Conservation (phyloP, 768 basidiomycete species). For the Amanita exitialis region DNA sequence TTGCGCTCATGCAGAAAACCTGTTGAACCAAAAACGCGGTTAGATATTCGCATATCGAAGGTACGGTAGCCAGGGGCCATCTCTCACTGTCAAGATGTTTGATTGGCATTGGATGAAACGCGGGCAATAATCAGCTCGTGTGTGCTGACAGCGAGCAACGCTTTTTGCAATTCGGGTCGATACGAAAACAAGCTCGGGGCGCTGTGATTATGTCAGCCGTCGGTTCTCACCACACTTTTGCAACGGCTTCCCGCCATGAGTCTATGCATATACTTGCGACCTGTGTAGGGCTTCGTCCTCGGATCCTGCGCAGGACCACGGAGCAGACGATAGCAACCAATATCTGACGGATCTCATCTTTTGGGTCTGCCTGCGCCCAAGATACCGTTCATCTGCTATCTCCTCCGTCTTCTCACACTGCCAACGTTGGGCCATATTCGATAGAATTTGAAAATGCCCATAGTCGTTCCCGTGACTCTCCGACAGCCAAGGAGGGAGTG, state of each 20-base stretch:
- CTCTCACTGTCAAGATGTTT: constrained; percentile 74
- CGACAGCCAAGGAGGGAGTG: background rate
- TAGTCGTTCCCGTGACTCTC: background rate
- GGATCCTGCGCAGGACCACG: background rate
- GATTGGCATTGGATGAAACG: constrained; percentile 50
- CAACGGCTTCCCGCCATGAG: background rate
- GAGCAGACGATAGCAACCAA: background rate
- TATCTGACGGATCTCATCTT: background rate
- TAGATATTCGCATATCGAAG: too few species aligned
- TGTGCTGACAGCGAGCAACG: background rate
- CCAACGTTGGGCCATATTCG: background rate
- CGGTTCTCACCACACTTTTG: background rate
- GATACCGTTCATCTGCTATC: background rate
- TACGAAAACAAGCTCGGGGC: background rate
- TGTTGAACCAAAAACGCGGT: constrained; percentile 17
- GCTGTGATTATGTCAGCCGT: background rate
- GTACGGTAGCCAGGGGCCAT: background rate
- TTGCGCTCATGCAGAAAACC: constrained; percentile 84
- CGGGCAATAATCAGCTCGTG: background rate
- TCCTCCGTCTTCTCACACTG: background rate
- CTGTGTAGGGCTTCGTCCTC: background rate
- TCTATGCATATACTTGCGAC: background rate
- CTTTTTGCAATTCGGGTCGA: background rate
- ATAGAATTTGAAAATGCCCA: background rate
- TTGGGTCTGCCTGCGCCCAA: background rate